A percentile compares a stretch with the other conserved stretches of the same genome.
Conservation (phyloP, 73 alveolate species). For the Paramecium biaurelia region DNA sequence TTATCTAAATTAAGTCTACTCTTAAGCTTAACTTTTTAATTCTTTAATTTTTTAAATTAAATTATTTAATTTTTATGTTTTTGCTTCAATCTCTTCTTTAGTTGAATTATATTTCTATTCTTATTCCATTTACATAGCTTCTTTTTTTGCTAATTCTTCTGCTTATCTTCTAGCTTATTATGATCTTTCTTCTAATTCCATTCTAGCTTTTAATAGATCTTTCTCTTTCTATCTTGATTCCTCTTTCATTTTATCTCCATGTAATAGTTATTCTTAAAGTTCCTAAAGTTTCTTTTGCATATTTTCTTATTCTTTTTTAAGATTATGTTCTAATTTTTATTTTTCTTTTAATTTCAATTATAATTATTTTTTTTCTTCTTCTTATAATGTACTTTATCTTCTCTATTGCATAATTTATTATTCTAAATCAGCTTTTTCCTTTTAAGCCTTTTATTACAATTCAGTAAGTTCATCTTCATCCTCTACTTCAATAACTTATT, state of each 20-base stretch:
- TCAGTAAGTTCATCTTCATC: slow-evolving; percentile 78
- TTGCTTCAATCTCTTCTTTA: slow-evolving; percentile 93
- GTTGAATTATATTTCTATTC: slow-evolving; percentile 80
- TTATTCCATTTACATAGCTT: slow-evolving; percentile 74
- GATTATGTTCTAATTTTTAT: slow-evolving; percentile 83
- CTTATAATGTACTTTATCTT: slow-evolving; percentile 74
- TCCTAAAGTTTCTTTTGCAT: slow-evolving; percentile 86
- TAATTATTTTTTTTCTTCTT: slow-evolving; percentile 86
- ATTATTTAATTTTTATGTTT: slow-evolving; percentile 77
- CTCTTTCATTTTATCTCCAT: slow-evolving; percentile 92
- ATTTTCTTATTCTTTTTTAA: slow-evolving; percentile 84
- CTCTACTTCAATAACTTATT: slow-evolving; percentile 76
- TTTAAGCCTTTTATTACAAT: slow-evolving; percentile 68
- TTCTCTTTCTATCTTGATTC: slow-evolving; percentile 90
- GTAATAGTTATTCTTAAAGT: slow-evolving; percentile 86
- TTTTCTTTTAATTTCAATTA: slow-evolving; percentile 77
- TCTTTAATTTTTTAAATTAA: slow-evolving; percentile 72
- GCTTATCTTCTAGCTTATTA: slow-evolving; percentile 75
- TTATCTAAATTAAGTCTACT: slow-evolving; percentile 73
- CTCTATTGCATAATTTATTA: slow-evolving; percentile 51
- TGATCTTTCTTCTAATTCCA: slow-evolving; percentile 84
- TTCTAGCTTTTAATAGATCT: slow-evolving; percentile 84
- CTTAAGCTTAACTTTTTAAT: slow-evolving; percentile 70
- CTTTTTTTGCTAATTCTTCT: slow-evolving; percentile 79
- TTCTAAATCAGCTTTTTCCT: slow-evolving; percentile 64